A percentile compares a stretch with the other conserved stretches of the same genome.
phyloP scores from a whole-genome alignment of 192 early-diverging fungal genomes.

The Jimgerdemannia flammicorona region DNA sequence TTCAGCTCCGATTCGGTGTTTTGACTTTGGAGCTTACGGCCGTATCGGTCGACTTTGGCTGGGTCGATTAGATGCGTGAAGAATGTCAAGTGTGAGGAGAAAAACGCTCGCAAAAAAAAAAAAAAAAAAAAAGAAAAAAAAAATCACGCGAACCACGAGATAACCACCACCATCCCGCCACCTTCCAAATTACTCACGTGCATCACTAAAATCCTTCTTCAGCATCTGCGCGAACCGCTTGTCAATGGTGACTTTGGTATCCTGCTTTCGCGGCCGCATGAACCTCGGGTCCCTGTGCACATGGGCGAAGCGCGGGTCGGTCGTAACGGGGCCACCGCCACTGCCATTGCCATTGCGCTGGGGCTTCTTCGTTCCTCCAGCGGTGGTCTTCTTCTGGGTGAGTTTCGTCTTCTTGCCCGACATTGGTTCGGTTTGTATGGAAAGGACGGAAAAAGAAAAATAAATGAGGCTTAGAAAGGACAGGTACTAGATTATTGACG shows the following conservation, averaged over 20 bases:
- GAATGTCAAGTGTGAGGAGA: neutral
- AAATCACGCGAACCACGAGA: neutral
- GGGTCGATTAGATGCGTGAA: neutral
- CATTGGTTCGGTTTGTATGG: neutral
- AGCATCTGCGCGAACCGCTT: conserved; percentile 84
- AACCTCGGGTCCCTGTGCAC: conserved; percentile 82
- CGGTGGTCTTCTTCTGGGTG: neutral
- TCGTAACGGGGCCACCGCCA: conserved; percentile 22
- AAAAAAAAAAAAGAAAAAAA: conserved; percentile 2
- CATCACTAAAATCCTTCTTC: conserved; percentile 52
- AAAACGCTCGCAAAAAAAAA: neutral
- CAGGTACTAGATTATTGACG: neutral
- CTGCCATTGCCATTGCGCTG: neutral
- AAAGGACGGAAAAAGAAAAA: neutral
- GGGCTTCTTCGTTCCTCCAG: neutral
- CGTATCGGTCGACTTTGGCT: conserved; percentile 79
- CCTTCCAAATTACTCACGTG: conserved; percentile 37
- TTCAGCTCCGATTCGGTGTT: conserved; percentile 58
- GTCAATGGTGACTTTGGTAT: conserved; percentile 84
- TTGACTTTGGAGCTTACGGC: conserved; percentile 47
- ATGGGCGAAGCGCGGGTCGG: conserved; percentile 75
- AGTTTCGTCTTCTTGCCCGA: neutral
- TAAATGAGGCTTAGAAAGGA: neutral
- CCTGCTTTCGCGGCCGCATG: conserved; percentile 69
- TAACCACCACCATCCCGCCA: neutral